These are phyloP conservation scores for Rhizophagus prolifer DNA, from an alignment of 192 early-diverging fungal genomes.

Conservation along the genomic window DNA sequence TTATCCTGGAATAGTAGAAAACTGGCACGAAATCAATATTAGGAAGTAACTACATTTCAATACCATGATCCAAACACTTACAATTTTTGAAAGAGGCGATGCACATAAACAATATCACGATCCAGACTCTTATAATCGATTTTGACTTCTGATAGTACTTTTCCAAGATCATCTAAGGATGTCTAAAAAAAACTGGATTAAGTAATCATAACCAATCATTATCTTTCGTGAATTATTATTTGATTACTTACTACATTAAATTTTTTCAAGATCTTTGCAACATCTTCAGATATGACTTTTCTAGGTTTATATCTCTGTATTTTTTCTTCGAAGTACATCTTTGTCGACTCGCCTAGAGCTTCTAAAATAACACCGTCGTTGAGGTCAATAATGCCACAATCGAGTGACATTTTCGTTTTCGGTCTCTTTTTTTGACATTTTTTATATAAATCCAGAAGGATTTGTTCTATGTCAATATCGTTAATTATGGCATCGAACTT, in stretches of 20 bases:
- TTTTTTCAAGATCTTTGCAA: neutral
- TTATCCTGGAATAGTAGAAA: neutral
- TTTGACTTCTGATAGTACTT: no score
- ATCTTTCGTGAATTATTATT: neutral
- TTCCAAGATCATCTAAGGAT: no score
- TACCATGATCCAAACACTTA: no score
- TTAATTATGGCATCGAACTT: constrained; percentile 11
- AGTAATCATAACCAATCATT: no score
- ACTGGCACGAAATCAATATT: neutral
- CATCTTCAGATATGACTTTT: constrained; percentile 1
- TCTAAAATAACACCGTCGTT: constrained; percentile 20
- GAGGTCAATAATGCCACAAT: constrained; percentile 21
- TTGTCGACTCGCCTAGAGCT: neutral
- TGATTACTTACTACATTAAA: constrained; percentile 24
- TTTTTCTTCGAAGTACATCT: neutral
- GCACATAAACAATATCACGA: no score
- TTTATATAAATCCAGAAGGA: constrained; percentile 7
- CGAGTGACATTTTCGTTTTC: constrained; percentile 13
- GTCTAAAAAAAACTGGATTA: no score
- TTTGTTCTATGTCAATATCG: constrained; percentile 9
- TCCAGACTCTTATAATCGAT: no score
- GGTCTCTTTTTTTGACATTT: neutral
- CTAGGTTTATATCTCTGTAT: constrained; percentile 14
- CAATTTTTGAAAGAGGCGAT: no score
- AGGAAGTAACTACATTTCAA: no score